Conservation (phyloP, 1,284 basidiomycete species). For the Apiotrichum gamsii region DNA sequence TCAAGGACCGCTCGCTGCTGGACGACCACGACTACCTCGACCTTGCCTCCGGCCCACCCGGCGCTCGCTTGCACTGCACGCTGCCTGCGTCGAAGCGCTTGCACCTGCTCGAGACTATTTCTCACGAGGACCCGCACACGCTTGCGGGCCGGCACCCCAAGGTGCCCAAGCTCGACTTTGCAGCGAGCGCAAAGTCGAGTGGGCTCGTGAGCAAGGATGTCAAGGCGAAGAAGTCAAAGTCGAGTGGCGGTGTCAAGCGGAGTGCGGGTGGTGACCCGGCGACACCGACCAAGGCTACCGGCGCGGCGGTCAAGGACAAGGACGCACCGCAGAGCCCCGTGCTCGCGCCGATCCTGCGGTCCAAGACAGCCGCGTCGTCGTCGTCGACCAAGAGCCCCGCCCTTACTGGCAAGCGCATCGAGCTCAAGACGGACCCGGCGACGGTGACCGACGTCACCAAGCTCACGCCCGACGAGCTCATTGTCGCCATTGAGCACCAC, state of each 20-base stretch:
- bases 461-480: constrained; percentile 48
- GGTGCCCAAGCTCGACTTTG: constrained; percentile 42
- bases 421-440: constrained; percentile 25
- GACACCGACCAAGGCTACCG: constrained; percentile 8
- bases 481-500: constrained; percentile 49
- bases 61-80: constrained; percentile 34
- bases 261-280: background rate
- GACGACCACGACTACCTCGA: constrained; percentile 50
- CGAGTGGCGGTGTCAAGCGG: constrained; percentile 2
- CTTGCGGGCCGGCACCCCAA: constrained; percentile 42
- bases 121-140: constrained; percentile 43
- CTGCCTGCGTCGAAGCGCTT: constrained; percentile 43
- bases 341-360: background rate
- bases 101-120: constrained; percentile 46
- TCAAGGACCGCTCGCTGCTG: constrained; percentile 50
- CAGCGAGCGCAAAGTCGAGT: constrained; percentile 35
- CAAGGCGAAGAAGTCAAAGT: constrained; percentile 24
- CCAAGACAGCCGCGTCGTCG: background rate
- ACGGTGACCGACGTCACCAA: constrained; percentile 35
- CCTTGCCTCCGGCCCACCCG: constrained; percentile 48
- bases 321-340: background rate
- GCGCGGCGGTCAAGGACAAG: background rate
- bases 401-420: constrained; percentile 34
- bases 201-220: constrained; percentile 32
- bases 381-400: constrained; percentile 29